Conservation (phyloP, 2,329 filamentous ascomycete genomes). For the Colletotrichum tropicale region DNA sequence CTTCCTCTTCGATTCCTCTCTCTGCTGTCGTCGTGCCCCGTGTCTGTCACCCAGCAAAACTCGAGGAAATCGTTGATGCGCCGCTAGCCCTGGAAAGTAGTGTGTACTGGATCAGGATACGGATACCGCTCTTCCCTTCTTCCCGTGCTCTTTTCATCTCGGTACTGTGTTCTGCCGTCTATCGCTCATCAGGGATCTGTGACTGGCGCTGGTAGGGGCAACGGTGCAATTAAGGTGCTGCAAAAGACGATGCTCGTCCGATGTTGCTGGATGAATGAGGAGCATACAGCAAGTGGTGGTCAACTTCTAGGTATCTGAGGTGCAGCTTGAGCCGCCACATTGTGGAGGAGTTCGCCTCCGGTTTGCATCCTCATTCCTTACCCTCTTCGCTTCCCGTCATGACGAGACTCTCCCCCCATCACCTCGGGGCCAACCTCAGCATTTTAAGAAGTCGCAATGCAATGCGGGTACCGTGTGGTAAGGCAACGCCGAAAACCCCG, state of each 20-base stretch:
- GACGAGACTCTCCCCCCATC: neutral
- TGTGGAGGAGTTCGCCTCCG: neutral
- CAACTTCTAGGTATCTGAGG: neutral
- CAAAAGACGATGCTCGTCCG: neutral
- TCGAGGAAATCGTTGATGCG: neutral
- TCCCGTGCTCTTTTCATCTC: neutral
- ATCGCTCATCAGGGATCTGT: neutral
- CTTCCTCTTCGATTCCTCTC: neutral
- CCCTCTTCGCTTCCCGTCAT: neutral
- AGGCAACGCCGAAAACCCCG: neutral
- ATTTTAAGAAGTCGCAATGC: neutral
- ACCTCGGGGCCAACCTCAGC: neutral
- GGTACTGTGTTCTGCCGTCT: neutral
- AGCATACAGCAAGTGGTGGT: neutral
- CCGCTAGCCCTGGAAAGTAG: neutral
- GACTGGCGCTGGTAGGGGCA: neutral
- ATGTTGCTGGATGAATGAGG: neutral
- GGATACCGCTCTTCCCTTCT: neutral
- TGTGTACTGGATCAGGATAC: neutral
- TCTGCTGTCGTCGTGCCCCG: neutral
- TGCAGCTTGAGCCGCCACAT: neutral
- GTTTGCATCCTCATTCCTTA: neutral
- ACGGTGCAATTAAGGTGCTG: neutral
- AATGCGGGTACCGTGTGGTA: neutral
- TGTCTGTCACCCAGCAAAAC: neutral